phyloP scores from a whole-genome alignment of 2,329 filamentous ascomycete genomes.

The Sporothrix protearum region DNA sequence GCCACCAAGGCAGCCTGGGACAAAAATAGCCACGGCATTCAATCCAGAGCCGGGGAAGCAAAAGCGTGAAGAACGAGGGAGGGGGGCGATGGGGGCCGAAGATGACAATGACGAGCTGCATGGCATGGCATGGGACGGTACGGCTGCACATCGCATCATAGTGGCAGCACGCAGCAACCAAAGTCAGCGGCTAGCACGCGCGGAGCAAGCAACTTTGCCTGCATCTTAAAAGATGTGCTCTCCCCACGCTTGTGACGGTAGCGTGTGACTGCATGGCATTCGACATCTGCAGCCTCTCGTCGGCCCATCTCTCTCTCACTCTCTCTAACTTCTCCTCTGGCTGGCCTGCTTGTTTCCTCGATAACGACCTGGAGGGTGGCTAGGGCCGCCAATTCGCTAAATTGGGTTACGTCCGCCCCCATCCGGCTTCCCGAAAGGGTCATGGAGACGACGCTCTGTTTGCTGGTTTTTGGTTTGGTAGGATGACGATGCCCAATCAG shows the following conservation, averaged over 20 bases:
- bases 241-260: conserved; percentile 14
- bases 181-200: conserved; percentile 26
- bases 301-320: background rate
- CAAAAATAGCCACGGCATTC: conserved; percentile 24
- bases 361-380: conserved; percentile 20
- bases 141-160: conserved; percentile 7
- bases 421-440: conserved; percentile 5
- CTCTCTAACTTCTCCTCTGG: too few species aligned
- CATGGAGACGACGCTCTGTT: background rate
- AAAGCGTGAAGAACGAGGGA: background rate
- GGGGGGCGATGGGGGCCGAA: background rate
- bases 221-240: background rate
- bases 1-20: background rate
- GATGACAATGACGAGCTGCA: conserved; percentile 10
- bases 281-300: background rate
- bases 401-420: background rate
- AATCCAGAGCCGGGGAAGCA: conserved; percentile 16
- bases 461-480: background rate
- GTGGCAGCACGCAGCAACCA: background rate
- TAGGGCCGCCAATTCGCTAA: conserved; percentile 19
- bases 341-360: conserved; percentile 15
- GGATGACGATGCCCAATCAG: conserved; percentile 36
- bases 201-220: conserved; percentile 9
- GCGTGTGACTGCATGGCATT: conserved; percentile 8
- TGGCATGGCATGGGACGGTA: conserved; percentile 13